Evolutionary conservation across 1,284 basidiomycete species (phyloP).

Genomic region (Cutaneotrichosporon dermatis): DNA sequence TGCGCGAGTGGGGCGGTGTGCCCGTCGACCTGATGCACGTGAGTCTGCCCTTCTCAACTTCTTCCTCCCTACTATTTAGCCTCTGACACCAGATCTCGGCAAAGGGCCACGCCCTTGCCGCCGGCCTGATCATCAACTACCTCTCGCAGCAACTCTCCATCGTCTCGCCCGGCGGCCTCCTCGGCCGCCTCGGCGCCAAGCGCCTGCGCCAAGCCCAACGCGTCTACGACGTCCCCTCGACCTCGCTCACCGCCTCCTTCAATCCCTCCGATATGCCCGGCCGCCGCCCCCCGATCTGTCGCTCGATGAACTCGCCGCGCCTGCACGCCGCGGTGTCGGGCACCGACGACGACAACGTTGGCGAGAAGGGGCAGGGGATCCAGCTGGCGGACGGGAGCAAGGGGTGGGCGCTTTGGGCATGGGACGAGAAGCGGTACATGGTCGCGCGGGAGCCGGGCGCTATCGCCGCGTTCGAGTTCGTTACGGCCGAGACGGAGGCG

Average conservation of each 20-base stretch:
- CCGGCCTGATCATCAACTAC: constrained; percentile 39
- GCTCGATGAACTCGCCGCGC: constrained; percentile 34
- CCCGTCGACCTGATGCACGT: constrained; percentile 47
- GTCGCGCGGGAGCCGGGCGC: constrained; percentile 34
- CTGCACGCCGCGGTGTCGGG: constrained; percentile 24
- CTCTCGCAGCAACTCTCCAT: constrained; percentile 27
- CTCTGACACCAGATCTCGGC: constrained; percentile 34
- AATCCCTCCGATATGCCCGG: constrained; percentile 7
- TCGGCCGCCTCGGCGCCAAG: constrained; percentile 5
- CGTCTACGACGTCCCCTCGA: constrained; percentile 12
- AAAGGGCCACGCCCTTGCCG: constrained; percentile 39
- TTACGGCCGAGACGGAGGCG: constrained; percentile 16
- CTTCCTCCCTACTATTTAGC: not conserved
- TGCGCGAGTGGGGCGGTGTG: constrained; percentile 36
- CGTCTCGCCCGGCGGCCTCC: constrained; percentile 4
- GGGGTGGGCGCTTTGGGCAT: constrained; percentile 26
- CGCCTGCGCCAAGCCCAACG: constrained; percentile 8
- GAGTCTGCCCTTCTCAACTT: constrained; percentile 15
- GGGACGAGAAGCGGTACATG: constrained; percentile 42
- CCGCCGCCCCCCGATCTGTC: constrained; percentile 29
- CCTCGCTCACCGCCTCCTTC: constrained; percentile 12
- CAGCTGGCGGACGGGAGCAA: not conserved
- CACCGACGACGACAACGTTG: not conserved
- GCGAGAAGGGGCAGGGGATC: constrained; percentile 1
- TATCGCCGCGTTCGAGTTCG: constrained; percentile 32